A percentile compares a stretch with the other conserved stretches of the same genome.
These are phyloP conservation scores for Phaeosphaeria sp. DNA, from an alignment of 2,329 filamentous ascomycete genomes.

Conservation along the genomic window DNA sequence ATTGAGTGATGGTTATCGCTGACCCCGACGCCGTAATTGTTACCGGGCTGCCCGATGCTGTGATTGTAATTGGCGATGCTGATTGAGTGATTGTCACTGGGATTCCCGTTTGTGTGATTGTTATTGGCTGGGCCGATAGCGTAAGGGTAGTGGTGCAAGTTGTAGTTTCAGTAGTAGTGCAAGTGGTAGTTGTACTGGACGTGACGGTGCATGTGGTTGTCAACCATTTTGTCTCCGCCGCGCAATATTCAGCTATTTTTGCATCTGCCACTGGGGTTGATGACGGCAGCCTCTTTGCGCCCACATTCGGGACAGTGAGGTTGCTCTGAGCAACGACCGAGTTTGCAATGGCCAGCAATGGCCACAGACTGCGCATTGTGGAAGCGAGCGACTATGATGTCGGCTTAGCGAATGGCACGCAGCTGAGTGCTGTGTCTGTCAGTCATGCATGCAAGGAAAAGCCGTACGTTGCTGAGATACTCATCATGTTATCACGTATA, in stretches of 20 bases:
- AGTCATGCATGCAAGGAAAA: conserved; percentile 29
- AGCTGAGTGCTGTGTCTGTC: conserved; percentile 25
- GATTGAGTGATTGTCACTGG: no score
- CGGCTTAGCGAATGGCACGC: conserved; percentile 33
- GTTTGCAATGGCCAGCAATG: conserved; percentile 29
- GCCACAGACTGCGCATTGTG: conserved; percentile 38
- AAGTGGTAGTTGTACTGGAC: background rate
- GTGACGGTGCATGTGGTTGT: conserved; percentile 7
- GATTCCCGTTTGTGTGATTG: conserved; percentile 6
- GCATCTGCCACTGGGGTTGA: conserved; percentile 4
- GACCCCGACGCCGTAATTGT: no score
- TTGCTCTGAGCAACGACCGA: conserved; percentile 29
- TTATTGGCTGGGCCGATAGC: conserved; percentile 3
- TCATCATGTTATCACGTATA: conserved; percentile 15
- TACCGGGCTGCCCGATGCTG: no score
- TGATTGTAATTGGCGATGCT: no score
- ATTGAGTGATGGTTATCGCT: conserved; percentile 2
- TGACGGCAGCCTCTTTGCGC: background rate
- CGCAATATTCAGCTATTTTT: background rate
- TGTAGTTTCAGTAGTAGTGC: background rate
- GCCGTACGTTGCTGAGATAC: conserved; percentile 5
- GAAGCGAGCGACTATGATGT: conserved; percentile 36
- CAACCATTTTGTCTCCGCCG: background rate
- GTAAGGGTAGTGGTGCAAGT: conserved; percentile 1
- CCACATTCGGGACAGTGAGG: conserved; percentile 13